phyloP scores from a whole-genome alignment of 352 stramenopile species.

The Globisporangium echinulatum region DNA sequence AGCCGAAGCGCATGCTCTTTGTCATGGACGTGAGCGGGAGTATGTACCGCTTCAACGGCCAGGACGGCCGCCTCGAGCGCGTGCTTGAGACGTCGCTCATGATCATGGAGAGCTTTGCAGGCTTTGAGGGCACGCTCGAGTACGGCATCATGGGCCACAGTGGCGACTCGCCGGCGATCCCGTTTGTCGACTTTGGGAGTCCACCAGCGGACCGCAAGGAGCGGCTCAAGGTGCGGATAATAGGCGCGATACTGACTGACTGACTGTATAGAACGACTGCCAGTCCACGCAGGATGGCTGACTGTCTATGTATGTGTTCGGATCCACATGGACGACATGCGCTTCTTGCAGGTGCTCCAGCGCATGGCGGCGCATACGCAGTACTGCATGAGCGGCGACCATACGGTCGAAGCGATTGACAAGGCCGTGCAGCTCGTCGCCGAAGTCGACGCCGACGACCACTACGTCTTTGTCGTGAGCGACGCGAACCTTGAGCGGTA shows the following conservation, averaged over 20 bases:
- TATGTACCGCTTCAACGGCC: conserved; percentile 94
- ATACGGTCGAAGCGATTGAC: conserved; percentile 91
- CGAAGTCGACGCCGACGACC: conserved; percentile 59
- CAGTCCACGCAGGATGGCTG: no score
- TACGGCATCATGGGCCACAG: conserved; percentile 92
- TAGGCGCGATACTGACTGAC: no score
- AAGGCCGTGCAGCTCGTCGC: conserved; percentile 64
- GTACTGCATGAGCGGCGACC: conserved; percentile 91
- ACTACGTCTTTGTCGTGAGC: conserved; percentile 91
- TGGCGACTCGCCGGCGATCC: conserved; percentile 82
- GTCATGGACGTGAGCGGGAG: conserved; percentile 91
- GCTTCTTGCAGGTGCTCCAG: conserved; percentile 81
- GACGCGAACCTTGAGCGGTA: conserved; percentile 95
- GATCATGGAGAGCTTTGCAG: conserved; percentile 94
- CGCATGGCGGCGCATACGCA: conserved; percentile 93
- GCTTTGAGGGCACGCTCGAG: conserved; percentile 86
- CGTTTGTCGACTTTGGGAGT: conserved; percentile 86
- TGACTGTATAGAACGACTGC: no score
- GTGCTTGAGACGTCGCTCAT: conserved; percentile 92
- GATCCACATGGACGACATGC: no score
- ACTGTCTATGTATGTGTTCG: no score
- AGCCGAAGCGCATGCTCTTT: conserved; percentile 86
- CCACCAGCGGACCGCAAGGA: conserved; percentile 84
- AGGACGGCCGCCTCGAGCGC: conserved; percentile 88
- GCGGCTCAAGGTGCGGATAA: conserved; percentile 16